Percentiles rank a stretch among this genome's conserved stretches.
These are phyloP conservation scores for Penicillium manginii DNA, from an alignment of 495 filamentous ascomycete species.

Conservation along the genomic window DNA sequence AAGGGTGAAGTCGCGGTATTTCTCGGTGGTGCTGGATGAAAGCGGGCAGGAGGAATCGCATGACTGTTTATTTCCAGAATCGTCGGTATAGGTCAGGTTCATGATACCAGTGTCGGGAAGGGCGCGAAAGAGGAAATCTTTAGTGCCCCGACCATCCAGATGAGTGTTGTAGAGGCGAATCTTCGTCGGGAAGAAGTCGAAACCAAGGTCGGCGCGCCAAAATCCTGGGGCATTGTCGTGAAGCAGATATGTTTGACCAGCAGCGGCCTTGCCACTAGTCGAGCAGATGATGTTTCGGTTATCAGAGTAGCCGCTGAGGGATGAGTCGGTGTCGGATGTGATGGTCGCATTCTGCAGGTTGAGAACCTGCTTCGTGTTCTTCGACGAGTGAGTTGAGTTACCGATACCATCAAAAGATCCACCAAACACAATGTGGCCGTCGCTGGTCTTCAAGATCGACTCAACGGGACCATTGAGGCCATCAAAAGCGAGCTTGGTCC, in stretches of 20 bases:
- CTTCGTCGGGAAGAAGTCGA: constrained; percentile 82
- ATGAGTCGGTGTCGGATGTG: constrained; percentile 62
- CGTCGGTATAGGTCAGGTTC: constrained; percentile 90
- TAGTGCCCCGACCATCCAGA: constrained; percentile 81
- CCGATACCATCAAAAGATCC: constrained; percentile 91
- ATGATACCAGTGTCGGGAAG: constrained; percentile 88
- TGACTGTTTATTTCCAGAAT: constrained; percentile 60
- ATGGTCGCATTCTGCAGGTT: constrained; percentile 81
- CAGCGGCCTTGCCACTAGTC: constrained; percentile 61
- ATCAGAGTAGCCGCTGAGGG: constrained; percentile 68
- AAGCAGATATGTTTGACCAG: constrained; percentile 82
- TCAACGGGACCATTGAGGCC: constrained; percentile 94
- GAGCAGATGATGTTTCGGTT: constrained; percentile 87
- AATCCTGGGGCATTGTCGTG: constrained; percentile 77
- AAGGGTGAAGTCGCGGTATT: constrained; percentile 88
- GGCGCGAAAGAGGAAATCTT: constrained; percentile 80
- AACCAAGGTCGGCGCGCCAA: constrained; percentile 83
- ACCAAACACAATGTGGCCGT: constrained; percentile 87
- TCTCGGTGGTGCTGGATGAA: constrained; percentile 61
- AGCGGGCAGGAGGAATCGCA: constrained; percentile 85
- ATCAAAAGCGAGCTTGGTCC: constrained; percentile 85
- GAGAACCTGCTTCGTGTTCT: constrained; percentile 73
- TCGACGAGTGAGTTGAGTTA: constrained; percentile 63
- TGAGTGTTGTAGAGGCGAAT: constrained; percentile 90
- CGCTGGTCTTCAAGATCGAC: constrained; percentile 76